These are phyloP conservation scores for Aegilops longissima DNA, from an alignment of 176 grass and related monocot genomes.

Conservation along the genomic window DNA sequence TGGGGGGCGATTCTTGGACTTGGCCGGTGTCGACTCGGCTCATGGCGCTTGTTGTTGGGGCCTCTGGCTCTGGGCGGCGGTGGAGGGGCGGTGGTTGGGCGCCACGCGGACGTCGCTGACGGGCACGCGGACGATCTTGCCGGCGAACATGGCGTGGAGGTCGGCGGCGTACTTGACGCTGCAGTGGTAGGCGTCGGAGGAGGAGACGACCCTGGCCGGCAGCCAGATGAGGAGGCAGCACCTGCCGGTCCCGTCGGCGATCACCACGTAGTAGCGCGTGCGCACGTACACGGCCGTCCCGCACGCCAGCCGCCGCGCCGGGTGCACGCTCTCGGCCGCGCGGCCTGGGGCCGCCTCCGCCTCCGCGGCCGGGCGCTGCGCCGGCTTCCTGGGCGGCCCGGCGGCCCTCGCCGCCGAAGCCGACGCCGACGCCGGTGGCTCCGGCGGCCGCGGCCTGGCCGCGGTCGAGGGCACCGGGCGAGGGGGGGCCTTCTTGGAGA, in stretches of 20 bases:
- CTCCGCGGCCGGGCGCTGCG: not conserved
- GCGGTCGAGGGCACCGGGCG: not conserved
- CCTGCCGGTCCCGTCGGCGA: not conserved
- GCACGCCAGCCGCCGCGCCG: slow-evolving; percentile 28
- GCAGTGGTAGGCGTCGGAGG: slow-evolving; percentile 26
- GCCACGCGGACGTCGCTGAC: not conserved
- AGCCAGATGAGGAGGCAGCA: slow-evolving; percentile 18
- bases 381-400: not conserved
- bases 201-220: slow-evolving; percentile 13
- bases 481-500: not conserved
- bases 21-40: not conserved
- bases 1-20: not conserved
- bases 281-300: slow-evolving; percentile 47
- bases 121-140: slow-evolving; percentile 21
- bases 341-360: slow-evolving; percentile 13
- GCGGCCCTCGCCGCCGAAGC: not conserved
- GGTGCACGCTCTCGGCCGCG: slow-evolving; percentile 23
- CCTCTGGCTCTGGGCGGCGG: not conserved
- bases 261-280: not conserved
- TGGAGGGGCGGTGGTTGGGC: not conserved
- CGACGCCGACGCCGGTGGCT: not conserved
- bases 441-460: not conserved
- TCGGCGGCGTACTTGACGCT: slow-evolving; percentile 48
- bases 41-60: not conserved
- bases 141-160: slow-evolving; percentile 37